Conservation (phyloP, 768 basidiomycete genomes). For the Hypholoma fasciculare region DNA sequence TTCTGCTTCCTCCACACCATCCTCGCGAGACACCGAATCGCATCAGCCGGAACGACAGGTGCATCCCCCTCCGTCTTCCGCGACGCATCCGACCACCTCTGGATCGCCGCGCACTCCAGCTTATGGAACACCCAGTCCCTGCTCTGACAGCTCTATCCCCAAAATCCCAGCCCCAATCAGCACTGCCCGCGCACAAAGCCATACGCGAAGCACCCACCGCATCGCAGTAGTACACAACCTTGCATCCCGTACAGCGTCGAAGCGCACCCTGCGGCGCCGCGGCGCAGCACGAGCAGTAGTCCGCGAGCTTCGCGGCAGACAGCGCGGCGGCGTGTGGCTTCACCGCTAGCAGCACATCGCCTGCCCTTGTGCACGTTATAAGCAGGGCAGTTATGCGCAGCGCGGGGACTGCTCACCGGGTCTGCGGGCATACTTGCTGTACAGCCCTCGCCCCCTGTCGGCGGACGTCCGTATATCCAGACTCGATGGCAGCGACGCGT, state of each 20-base stretch:
- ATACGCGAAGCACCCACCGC: constrained; percentile 42
- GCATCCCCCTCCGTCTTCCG: constrained; percentile 22
- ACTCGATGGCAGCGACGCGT: constrained; percentile 17
- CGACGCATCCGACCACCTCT: constrained; percentile 51
- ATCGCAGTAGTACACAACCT: constrained; percentile 73
- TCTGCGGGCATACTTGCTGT: constrained; percentile 16
- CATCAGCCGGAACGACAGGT: constrained; percentile 64
- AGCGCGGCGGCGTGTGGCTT: constrained; percentile 66
- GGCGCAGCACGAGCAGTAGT: constrained; percentile 73
- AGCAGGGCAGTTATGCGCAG: background rate
- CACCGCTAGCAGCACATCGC: constrained; percentile 54
- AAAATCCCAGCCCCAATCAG: background rate
- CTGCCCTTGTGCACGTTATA: constrained; percentile 36
- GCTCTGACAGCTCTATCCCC: constrained; percentile 62
- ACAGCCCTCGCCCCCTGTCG: constrained; percentile 23
- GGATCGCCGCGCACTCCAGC: constrained; percentile 73
- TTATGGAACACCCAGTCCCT: constrained; percentile 77
- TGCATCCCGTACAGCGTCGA: constrained; percentile 77
- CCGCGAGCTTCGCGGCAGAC: constrained; percentile 58
- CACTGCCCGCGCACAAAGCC: background rate
- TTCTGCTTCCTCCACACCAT: constrained; percentile 67
- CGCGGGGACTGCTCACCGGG: constrained; percentile 17
- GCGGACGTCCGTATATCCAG: constrained; percentile 19
- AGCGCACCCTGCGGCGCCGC: constrained; percentile 37
- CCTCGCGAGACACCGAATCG: constrained; percentile 76